Evolutionary conservation across 176 grass and related monocot species (phyloP), one percentile per base, ranked within the genome.

Genomic region (Musa acuminata): DNA sequence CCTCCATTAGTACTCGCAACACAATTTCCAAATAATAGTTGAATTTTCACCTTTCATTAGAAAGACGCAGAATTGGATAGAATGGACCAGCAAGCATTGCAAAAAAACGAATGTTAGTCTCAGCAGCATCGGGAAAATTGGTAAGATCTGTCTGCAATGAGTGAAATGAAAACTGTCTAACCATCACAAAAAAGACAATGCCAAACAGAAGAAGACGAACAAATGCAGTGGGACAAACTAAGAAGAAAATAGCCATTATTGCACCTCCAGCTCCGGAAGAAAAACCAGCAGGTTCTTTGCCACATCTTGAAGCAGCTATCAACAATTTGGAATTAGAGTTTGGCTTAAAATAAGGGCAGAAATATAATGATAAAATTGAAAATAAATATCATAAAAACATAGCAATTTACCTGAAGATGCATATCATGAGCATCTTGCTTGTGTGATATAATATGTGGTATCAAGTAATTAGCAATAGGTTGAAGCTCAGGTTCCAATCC

Each of bases 401-500:
- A 73, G 10, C 59, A 50, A 79, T 69, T 77, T 81, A 93, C 93
- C 89, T 97, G 93, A 55, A 97, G 90, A 72, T 97, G 90, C 79
- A 93, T 72, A 86, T 93, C 89, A 14, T 88, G 87, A 74, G 69
- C 60, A 72, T 89, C 68, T 69, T 97, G 93, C 75, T 90, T 97
- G 78, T 86, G 84, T 9, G 90, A 77, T 63, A 84, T 82, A 73
- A 93, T 97, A 68, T 90, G 76, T 48, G 93, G 93, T 63, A 90
- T 82, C 68, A 97, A 80, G 64, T 97, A 82, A 83, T 85, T 93
- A 59, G 90, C 77, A 49, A 93, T 74, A 62, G 94, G 94, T 43
- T 88, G 94, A 73, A 97, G 79, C 58, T 97, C 94, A 77, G 94
- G 90, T 65, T 97, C 94, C 62, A 97, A 77, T 84, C 94, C 94